Evolutionary conservation across 2,329 filamentous ascomycete genomes (phyloP).

Genomic region (Endoconidiophora polonica): DNA sequence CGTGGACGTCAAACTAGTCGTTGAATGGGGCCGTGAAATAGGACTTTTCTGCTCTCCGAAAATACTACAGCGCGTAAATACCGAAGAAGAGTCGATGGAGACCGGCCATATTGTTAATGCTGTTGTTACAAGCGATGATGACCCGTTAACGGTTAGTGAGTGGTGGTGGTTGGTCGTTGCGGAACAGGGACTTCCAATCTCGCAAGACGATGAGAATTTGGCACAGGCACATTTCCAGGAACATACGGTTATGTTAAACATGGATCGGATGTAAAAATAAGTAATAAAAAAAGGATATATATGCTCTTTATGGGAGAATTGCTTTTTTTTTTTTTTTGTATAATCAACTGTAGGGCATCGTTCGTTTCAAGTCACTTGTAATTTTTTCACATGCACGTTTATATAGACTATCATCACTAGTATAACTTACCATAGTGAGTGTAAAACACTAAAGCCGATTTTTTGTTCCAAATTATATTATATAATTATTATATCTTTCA

Average conservation of each 20-base stretch:
- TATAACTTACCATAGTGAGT: too few relatives aligned
- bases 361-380: too few relatives aligned
- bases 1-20: conserved; percentile 43
- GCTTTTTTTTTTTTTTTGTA: too few relatives aligned
- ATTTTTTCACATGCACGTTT: too few relatives aligned
- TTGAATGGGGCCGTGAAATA: conserved; percentile 39
- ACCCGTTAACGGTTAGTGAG: conserved; percentile 31
- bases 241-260: conserved; percentile 11
- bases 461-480: too few relatives aligned
- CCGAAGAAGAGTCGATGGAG: background rate
- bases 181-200: conserved; percentile 15
- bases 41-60: conserved; percentile 27
- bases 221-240: conserved; percentile 8
- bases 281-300: background rate
- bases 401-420: too few relatives aligned
- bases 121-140: background rate
- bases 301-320: too few relatives aligned
- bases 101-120: too few relatives aligned
- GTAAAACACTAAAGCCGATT: too few relatives aligned
- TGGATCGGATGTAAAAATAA: conserved; percentile 2
- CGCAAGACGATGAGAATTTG: background rate
- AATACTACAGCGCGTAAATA: conserved; percentile 16
- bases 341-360: too few relatives aligned
- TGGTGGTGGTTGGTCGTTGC: conserved; percentile 52
- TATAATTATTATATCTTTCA: too few relatives aligned